Percentiles rank a stretch among this genome's conserved stretches.
Evolutionary conservation across 805 yeast species (phyloP).

Genomic region (Starmerella asiatica): DNA sequence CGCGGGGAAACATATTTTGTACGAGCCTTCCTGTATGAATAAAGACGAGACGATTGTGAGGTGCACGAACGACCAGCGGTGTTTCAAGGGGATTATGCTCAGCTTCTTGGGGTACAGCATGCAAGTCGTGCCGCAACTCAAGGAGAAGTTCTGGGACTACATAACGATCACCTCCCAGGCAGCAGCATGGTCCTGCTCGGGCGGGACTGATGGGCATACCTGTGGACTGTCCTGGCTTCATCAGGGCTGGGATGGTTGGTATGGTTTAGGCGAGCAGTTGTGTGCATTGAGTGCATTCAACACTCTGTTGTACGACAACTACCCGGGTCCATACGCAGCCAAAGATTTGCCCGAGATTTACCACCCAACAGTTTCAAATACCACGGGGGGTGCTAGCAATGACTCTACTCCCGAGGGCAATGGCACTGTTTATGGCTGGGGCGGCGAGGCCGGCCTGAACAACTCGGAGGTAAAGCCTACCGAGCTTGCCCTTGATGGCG

Average conservation of each 20-base stretch:
- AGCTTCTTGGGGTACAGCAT: slow-evolving; percentile 66
- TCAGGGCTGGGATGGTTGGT: slow-evolving; percentile 53
- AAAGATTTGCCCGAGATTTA: slow-evolving; percentile 19
- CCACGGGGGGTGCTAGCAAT: slow-evolving; percentile 2
- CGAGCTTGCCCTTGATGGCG: slow-evolving; percentile 22
- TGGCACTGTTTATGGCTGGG: slow-evolving; percentile 21
- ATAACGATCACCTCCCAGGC: slow-evolving; percentile 44
- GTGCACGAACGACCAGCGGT: slow-evolving; percentile 79
- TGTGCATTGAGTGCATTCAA: slow-evolving; percentile 56
- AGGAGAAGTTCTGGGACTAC: slow-evolving; percentile 33
- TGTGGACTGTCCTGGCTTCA: slow-evolving; percentile 74
- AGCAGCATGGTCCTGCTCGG: slow-evolving; percentile 72
- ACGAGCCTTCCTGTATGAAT: slow-evolving; percentile 74
- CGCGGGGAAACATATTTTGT: slow-evolving; percentile 38
- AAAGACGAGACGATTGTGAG: slow-evolving; percentile 24
- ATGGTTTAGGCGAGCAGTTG: slow-evolving; percentile 87
- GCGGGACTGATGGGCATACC: slow-evolving; percentile 77
- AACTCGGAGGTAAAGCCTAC: slow-evolving; percentile 15
- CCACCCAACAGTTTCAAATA: slow-evolving; percentile 1
- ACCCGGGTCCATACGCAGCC: slow-evolving; percentile 21
- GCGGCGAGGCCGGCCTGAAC: slow-evolving; percentile 22
- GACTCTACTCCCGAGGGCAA: slow-evolving; percentile 8
- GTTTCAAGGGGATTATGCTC: slow-evolving; percentile 77
- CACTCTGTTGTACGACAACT: slow-evolving; percentile 14
- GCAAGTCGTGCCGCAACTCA: slow-evolving; percentile 44